phyloP scores from a whole-genome alignment of 331 rosid species.

The Arachis monticola region DNA sequence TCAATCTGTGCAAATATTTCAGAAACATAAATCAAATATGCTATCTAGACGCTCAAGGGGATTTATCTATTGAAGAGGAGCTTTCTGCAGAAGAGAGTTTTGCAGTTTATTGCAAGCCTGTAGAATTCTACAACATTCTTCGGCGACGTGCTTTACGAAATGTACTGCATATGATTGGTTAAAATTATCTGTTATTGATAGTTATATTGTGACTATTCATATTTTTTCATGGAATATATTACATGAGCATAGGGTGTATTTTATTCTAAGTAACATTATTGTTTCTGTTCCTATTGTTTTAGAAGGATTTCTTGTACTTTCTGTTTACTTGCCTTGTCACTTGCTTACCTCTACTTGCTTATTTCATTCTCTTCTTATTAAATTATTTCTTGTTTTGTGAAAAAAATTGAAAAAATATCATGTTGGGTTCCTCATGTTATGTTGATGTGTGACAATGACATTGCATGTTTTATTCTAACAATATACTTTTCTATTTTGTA shows the following conservation, averaged over 20 bases:
- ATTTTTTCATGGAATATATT: slow-evolving; percentile 7
- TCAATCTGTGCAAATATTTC: slow-evolving; percentile 46
- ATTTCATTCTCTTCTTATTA: no score
- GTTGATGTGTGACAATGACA: slow-evolving; percentile 23
- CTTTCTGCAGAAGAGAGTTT: slow-evolving; percentile 66
- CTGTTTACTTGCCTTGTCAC: slow-evolving; percentile 11
- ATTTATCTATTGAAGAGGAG: slow-evolving; percentile 67
- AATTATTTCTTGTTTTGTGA: no score
- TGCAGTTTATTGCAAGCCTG: slow-evolving; percentile 71
- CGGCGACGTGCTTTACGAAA: slow-evolving; percentile 53
- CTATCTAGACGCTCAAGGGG: slow-evolving; percentile 47
- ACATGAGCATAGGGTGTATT: slow-evolving; percentile 10
- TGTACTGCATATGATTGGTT: slow-evolving; percentile 43
- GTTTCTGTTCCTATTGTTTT: slow-evolving; percentile 19
- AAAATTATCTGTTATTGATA: slow-evolving; percentile 6
- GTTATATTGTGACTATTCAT: slow-evolving; percentile 10
- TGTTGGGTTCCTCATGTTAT: not conserved
- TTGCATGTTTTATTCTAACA: slow-evolving; percentile 36
- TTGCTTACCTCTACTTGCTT: not conserved
- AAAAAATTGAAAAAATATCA: no score
- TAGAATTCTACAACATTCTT: slow-evolving; percentile 75
- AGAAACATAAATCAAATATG: slow-evolving; percentile 54
- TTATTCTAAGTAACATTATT: slow-evolving; percentile 10
- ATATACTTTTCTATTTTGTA: slow-evolving; percentile 40
- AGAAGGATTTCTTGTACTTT: slow-evolving; percentile 26